A percentile compares a stretch with the other conserved stretches of the same genome.
These are phyloP conservation scores for Rosa persica DNA, from an alignment of 306 rosid genomes.

Conservation along the genomic window DNA sequence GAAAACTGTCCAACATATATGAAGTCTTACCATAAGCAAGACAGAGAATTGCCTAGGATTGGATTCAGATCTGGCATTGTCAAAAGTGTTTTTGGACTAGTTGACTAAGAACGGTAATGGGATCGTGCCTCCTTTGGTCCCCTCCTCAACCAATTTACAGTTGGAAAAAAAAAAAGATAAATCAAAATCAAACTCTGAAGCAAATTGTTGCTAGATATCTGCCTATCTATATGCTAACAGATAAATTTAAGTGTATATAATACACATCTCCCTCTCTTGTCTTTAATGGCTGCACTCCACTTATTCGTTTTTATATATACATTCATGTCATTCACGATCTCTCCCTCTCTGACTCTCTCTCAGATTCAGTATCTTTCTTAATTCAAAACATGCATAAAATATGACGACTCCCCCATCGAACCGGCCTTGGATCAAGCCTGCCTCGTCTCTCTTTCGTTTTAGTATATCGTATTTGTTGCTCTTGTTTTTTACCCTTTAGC, in stretches of 20 bases:
- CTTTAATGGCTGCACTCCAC: background rate
- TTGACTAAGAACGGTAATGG: background rate
- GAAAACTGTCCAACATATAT: background rate
- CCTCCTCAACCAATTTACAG: constrained; percentile 7
- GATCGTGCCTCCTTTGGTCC: background rate
- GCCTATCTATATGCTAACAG: background rate
- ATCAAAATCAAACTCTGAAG: background rate
- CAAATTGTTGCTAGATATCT: constrained; percentile 8
- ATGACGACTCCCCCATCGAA: constrained; percentile 30
- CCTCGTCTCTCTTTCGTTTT: background rate
- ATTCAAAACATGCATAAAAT: constrained; percentile 8
- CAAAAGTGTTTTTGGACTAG: background rate
- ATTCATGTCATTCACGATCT: constrained; percentile 26
- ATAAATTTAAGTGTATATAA: background rate
- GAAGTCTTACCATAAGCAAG: background rate
- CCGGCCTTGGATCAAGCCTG: constrained; percentile 17
- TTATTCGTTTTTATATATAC: background rate
- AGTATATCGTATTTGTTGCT: background rate
- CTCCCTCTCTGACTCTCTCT: constrained; percentile 15
- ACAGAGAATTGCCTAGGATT: background rate
- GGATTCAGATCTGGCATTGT: constrained; percentile 4
- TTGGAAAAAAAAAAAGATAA: background rate
- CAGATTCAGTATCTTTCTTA: constrained; percentile 1
- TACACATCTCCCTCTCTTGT: background rate
- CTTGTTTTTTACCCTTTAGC: background rate